These are phyloP conservation scores for Fusarium concolor DNA, from an alignment of 2,329 filamentous ascomycete genomes.

Conservation along the genomic window DNA sequence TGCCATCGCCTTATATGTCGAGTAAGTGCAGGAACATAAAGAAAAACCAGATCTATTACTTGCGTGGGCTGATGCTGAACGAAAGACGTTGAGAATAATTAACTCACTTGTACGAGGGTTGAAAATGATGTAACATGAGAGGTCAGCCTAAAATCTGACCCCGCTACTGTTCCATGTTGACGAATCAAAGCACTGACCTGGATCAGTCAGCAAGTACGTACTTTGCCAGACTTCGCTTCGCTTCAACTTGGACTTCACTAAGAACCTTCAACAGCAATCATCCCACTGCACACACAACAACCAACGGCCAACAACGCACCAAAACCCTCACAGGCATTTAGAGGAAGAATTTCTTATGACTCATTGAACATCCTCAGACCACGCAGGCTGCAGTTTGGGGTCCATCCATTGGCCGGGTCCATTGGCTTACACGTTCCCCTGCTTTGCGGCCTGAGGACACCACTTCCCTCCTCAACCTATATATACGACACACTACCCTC, in stretches of 20 bases:
- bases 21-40: too few relatives aligned
- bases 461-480: slow-evolving; percentile 14
- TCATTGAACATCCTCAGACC: accelerated
- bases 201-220: neutral
- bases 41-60: too few relatives aligned
- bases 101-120: too few relatives aligned
- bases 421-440: slow-evolving; percentile 11
- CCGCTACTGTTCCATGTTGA: neutral
- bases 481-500: slow-evolving; percentile 21
- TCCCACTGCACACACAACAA: too few relatives aligned
- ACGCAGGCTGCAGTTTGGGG: neutral
- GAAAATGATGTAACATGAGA: neutral
- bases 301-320: accelerated
- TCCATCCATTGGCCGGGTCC: accelerated
- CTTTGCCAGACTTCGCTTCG: neutral
- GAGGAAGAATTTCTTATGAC: accelerated
- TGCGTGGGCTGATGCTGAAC: too few relatives aligned
- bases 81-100: too few relatives aligned
- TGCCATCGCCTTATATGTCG: too few relatives aligned
- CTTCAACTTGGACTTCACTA: neutral
- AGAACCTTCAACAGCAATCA: neutral
- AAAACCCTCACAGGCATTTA: accelerated
- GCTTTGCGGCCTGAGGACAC: slow-evolving; percentile 40
- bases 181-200: neutral
- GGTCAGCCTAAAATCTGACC: slow-evolving; percentile 2